Conservation (phyloP, 441 rosid genomes). For the Eruca vesicaria region DNA sequence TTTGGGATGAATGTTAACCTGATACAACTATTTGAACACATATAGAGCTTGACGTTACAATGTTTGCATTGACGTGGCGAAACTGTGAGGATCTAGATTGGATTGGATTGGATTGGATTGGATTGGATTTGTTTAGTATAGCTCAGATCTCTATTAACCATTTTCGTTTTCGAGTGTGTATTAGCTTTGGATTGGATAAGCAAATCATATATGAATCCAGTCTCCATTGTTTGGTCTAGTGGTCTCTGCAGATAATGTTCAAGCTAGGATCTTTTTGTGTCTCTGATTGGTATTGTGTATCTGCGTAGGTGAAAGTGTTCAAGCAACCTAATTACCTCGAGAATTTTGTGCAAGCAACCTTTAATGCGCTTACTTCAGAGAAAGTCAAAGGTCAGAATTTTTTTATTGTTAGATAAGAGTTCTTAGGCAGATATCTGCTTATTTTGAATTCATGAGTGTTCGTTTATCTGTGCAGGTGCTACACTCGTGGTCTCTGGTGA, state of each 20-base stretch:
- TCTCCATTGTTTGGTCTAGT: not conserved
- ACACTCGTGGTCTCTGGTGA: conserved; percentile 99
- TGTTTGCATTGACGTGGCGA: conserved; percentile 3
- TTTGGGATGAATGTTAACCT: not conserved
- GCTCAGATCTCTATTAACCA: not conserved
- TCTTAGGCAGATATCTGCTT: not conserved
- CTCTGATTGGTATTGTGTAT: not conserved
- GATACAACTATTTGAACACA: not conserved
- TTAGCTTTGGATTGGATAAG: not conserved
- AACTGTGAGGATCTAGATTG: not conserved
- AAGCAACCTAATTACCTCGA: conserved; percentile 75
- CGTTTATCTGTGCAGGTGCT: conserved; percentile 56
- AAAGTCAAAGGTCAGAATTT: conserved; percentile 69
- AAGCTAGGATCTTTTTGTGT: not conserved
- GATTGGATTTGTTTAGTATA: too few relatives aligned
- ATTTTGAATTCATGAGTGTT: not conserved
- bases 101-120: too few relatives aligned
- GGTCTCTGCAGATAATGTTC: not conserved
- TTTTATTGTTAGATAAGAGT: not conserved
- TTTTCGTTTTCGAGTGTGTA: too few relatives aligned
- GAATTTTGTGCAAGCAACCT: conserved; percentile 89
- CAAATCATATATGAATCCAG: not conserved
- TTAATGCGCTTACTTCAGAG: conserved; percentile 73
- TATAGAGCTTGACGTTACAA: not conserved
- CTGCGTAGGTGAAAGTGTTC: conserved; percentile 86